phyloP scores from a whole-genome alignment of 2,329 filamentous ascomycete genomes.

The Talaromyces sp. region DNA sequence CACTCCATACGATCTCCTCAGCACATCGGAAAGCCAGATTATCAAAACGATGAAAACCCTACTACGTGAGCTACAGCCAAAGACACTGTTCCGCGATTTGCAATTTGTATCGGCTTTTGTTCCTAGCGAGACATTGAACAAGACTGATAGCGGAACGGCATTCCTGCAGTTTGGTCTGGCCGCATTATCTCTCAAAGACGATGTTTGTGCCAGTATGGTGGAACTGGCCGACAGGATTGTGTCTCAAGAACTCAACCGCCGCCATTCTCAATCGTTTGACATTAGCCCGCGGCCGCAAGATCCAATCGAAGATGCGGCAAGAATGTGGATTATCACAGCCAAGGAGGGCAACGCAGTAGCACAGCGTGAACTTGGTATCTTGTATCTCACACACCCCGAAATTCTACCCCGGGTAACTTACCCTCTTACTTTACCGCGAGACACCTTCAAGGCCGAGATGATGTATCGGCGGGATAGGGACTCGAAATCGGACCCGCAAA shows the following conservation, averaged over 20 bases:
- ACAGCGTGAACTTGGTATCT: slow-evolving; percentile 85
- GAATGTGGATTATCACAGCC: slow-evolving; percentile 88
- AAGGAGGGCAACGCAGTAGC: slow-evolving; percentile 86
- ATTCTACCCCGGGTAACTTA: slow-evolving; percentile 72
- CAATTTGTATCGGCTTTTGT: slow-evolving; percentile 64
- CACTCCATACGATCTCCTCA: slow-evolving; percentile 38
- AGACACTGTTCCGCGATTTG: slow-evolving; percentile 73
- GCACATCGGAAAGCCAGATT: slow-evolving; percentile 58
- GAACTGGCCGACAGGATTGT: slow-evolving; percentile 67
- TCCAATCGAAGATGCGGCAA: slow-evolving; percentile 66
- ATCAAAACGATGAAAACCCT: slow-evolving; percentile 62
- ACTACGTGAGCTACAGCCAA: slow-evolving; percentile 67
- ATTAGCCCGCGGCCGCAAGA: slow-evolving; percentile 24
- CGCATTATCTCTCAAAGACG: slow-evolving; percentile 79
- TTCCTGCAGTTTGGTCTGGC: slow-evolving; percentile 89
- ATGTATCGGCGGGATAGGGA: slow-evolving; percentile 63
- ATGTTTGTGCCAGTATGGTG: slow-evolving; percentile 80
- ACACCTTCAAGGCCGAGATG: slow-evolving; percentile 85
- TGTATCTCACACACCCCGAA: slow-evolving; percentile 89
- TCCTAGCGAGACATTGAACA: slow-evolving; percentile 52
- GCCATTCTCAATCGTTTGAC: slow-evolving; percentile 26
- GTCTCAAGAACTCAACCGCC: slow-evolving; percentile 45
- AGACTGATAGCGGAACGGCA: slow-evolving; percentile 61
- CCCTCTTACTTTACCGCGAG: slow-evolving; percentile 74
- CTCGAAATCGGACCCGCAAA: slow-evolving; percentile 70